These are phyloP conservation scores for Alternaria sp. DNA, from an alignment of 2,329 filamentous ascomycete species.

Conservation along the genomic window DNA sequence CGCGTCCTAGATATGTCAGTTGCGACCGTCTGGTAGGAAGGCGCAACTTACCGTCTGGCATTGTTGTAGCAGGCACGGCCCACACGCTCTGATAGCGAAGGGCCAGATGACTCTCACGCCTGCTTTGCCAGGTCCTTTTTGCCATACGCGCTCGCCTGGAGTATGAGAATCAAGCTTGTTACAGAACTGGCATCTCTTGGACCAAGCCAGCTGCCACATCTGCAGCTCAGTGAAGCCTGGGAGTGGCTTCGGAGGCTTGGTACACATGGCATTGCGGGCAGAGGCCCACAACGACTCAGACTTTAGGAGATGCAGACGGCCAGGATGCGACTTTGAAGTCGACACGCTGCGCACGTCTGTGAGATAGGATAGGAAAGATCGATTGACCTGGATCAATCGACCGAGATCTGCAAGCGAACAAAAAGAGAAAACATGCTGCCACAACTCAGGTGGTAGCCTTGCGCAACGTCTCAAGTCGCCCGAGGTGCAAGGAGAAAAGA, in stretches of 20 bases:
- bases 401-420: slow-evolving; percentile 70
- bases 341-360: slow-evolving; percentile 47
- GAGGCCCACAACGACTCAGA: slow-evolving; percentile 75
- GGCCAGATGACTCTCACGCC: slow-evolving; percentile 74
- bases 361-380: slow-evolving; percentile 65
- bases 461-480: slow-evolving; percentile 38
- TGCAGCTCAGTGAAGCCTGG: slow-evolving; percentile 71
- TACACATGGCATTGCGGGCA: slow-evolving; percentile 71
- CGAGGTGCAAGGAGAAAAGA: slow-evolving; percentile 20
- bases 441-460: slow-evolving; percentile 67
- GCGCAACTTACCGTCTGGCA: slow-evolving; percentile 68
- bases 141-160: slow-evolving; percentile 57
- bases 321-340: slow-evolving; percentile 39
- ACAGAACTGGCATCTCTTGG: slow-evolving; percentile 73
- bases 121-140: slow-evolving; percentile 67
- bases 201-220: slow-evolving; percentile 77
- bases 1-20: slow-evolving; percentile 66
- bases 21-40: slow-evolving; percentile 5
- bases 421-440: slow-evolving; percentile 75
- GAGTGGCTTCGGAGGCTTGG: slow-evolving; percentile 74
- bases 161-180: slow-evolving; percentile 50
- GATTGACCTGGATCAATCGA: slow-evolving; percentile 72
- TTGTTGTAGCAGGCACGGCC: slow-evolving; percentile 67
- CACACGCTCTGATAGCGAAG: slow-evolving; percentile 73
- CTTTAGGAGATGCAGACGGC: slow-evolving; percentile 55